These are phyloP conservation scores for Firmiana major DNA, from an alignment of 345 rosid genomes.

Conservation along the genomic window DNA sequence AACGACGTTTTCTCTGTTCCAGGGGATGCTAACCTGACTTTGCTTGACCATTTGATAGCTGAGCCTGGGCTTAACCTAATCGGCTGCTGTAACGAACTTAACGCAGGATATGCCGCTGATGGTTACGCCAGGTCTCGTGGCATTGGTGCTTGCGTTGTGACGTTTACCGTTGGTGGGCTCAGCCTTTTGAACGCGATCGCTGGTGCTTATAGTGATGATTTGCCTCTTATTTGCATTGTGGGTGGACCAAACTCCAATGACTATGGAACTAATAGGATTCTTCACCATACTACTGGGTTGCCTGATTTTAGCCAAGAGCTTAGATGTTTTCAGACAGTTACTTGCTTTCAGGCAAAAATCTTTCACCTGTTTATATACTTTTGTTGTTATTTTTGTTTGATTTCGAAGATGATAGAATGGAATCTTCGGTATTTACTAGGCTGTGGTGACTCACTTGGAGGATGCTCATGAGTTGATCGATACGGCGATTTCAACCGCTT, in stretches of 20 bases:
- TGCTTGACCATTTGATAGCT: slow-evolving; percentile 73
- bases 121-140: slow-evolving; percentile 74
- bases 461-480: slow-evolving; percentile 76
- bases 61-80: slow-evolving; percentile 58
- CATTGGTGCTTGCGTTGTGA: slow-evolving; percentile 80
- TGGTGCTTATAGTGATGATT: slow-evolving; percentile 78
- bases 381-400: neutral
- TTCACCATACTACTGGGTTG: slow-evolving; percentile 74
- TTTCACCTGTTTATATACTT: neutral
- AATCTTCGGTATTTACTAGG: slow-evolving; percentile 31
- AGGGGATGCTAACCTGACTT: slow-evolving; percentile 70
- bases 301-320: slow-evolving; percentile 77
- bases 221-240: slow-evolving; percentile 72
- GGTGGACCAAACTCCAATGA: slow-evolving; percentile 91
- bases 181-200: slow-evolving; percentile 75
- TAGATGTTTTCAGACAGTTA: slow-evolving; percentile 65
- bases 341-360: slow-evolving; percentile 58
- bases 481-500: slow-evolving; percentile 67
- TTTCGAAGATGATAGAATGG: neutral
- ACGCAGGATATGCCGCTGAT: slow-evolving; percentile 74
- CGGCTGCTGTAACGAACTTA: slow-evolving; percentile 81
- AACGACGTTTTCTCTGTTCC: slow-evolving; percentile 66
- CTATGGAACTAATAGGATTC: slow-evolving; percentile 73
- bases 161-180: slow-evolving; percentile 79
- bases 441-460: slow-evolving; percentile 73